Percentiles rank a stretch among this genome's conserved stretches.
Conservation (phyloP, 1,284 basidiomycete genomes). For the Cryptococcus wingfieldii region DNA sequence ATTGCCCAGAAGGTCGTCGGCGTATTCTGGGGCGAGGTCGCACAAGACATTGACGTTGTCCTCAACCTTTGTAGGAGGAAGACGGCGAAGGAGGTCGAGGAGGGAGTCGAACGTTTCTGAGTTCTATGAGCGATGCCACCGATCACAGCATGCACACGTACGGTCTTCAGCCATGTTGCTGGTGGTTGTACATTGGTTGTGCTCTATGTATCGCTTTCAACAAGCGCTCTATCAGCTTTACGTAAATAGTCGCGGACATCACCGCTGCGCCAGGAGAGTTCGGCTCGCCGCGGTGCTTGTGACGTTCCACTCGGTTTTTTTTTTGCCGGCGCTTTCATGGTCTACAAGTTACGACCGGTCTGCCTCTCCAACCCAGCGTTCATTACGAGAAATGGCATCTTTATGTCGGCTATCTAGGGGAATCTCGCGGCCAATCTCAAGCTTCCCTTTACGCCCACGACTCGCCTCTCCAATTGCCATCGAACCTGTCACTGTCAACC, state of each 20-base stretch:
- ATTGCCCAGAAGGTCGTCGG: conserved; percentile 89
- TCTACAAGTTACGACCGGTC: too few species aligned
- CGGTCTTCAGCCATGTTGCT: conserved; percentile 25
- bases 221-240: neutral
- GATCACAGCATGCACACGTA: conserved; percentile 4
- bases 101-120: conserved; percentile 63
- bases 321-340: too few species aligned
- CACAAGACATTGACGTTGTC: conserved; percentile 81
- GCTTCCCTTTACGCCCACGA: too few species aligned
- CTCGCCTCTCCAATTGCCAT: neutral
- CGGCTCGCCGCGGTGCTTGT: too few species aligned
- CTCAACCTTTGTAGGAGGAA: conserved; percentile 87
- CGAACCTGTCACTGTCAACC: neutral
- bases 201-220: neutral
- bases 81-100: conserved; percentile 91
- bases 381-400: too few species aligned
- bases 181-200: too few species aligned
- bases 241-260: neutral
- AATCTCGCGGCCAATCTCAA: too few species aligned
- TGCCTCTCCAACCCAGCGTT: too few species aligned
- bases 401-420: too few species aligned
- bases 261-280: neutral
- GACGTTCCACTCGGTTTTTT: too few species aligned
- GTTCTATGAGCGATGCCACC: neutral
- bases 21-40: conserved; percentile 83